Base-by-base conservation (phyloP, 176 grass and related monocot species). In the Triticum urartu region DNA sequence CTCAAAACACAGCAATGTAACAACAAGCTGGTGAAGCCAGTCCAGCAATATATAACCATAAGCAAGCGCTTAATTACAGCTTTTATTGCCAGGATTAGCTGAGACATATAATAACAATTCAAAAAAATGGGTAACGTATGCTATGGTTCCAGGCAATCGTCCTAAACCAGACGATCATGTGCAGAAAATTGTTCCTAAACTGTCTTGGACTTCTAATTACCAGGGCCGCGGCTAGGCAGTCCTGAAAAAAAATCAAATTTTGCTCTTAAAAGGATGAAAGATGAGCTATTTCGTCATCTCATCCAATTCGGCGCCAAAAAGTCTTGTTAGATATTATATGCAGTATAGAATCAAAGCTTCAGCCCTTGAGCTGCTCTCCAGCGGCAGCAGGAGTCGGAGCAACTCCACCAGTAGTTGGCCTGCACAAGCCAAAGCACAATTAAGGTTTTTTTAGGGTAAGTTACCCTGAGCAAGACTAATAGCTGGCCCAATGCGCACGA, bases 371-470 rank as follows among this genome's bases (percentile, higher is more conserved):
- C 79, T 80, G 80, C 11, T 87, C 88, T 85, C 64, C 34, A 59
- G 70, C 22, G 0, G 86, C 61, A 28, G 69, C 65, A 48, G 86
- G 86, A 30, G 28, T 30, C 43, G 92, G 88, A 30, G 92, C 64
- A 62, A 86, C 92, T 28, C 95, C 92, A 88, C 88, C 95, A 28
- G 88, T 92, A 2, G 88, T 97, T 15, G 95, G 92, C 73, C 95
- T 97, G 43, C 11, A 81, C 11, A 50, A 79, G 68, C 50, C 22
- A 80, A 18, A 11, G 17, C 26, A 21, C 35, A n/a, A 25, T 30
- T 30, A 30, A 30, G 28, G 28, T 30, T 30, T 30, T 30, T 30
- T 30, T 30, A 30, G 28, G 28, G 28, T 30, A 30, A 26, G 33
- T 61, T n/a, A 1, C 30, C n/a, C 1, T 54, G 6, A 66, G 77